Evolutionary conservation across 2,329 filamentous ascomycete genomes (phyloP), one percentile per base, ranked within the genome.

Genomic region (Sclerotinia trifoliorum): DNA sequence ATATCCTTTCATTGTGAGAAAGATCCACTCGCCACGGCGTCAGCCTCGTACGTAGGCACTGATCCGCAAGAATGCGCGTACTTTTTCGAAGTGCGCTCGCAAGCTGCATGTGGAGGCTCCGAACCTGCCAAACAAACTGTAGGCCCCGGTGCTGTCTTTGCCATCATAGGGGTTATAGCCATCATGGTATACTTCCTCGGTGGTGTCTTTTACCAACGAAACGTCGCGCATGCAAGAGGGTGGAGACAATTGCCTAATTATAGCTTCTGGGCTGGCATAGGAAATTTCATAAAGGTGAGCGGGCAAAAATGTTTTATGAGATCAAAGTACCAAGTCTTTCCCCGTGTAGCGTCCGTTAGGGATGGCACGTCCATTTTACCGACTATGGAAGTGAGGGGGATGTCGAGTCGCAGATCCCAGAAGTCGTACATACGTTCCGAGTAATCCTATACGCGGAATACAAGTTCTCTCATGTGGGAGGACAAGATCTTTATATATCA

Each of bases 241-340:
- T 98, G 94, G 95, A 88, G 92, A 74, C 95, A 99, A 79, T 82
- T 97, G 74, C 95, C 95, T 65, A 98, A 99, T 81, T 97, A 95
- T 81, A 88, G 87, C 74, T 86, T 97, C 74, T 99, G 95, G 95
- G 89, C 92, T 42, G 90, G 93, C 66, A 91, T 97, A 71, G 89
- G 91, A 80, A 88, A 85, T 74, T 96, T 97, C 78, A 81, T 97
- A 75, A 90, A 86, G 83, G 94, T 95, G 86, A 82, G 75, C 75
- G 74, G 71, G 70, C 71, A 73, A 68, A 76, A 73, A 65, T 75
- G 75, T 72, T 54, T 74, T 68, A 69, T 70, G 70, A 70, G 74
- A 64, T 71, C 69, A 65, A 73, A 71, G 68, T 71, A 72, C 54
- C 70, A 68, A 62, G 56, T 75, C 5, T 73, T 75, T 67, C 75